These are phyloP conservation scores for Trametes meyenii DNA, from an alignment of 768 basidiomycete species.

Conservation along the genomic window DNA sequence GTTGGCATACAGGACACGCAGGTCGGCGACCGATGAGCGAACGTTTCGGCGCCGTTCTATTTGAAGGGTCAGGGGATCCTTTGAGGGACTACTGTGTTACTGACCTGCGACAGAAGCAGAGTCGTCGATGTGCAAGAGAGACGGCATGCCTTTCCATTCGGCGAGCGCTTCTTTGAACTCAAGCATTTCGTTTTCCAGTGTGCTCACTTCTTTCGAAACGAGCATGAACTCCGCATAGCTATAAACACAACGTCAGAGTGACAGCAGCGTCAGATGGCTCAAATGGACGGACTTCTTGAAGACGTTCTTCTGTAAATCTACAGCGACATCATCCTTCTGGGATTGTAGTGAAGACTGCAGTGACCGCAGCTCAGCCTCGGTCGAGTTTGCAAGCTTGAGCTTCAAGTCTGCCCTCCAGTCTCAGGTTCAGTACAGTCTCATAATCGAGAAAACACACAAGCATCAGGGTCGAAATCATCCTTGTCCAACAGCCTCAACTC, in stretches of 20 bases:
- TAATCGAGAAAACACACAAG: constrained; percentile 58
- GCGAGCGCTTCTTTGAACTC: constrained; percentile 92
- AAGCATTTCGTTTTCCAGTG: constrained; percentile 96
- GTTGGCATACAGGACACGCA: constrained; percentile 90
- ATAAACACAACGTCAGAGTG: neutral
- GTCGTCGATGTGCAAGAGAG: constrained; percentile 87
- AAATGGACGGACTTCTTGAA: constrained; percentile 78
- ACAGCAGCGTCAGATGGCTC: neutral
- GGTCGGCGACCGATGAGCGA: constrained; percentile 94
- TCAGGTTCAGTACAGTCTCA: neutral
- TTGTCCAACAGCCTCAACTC: constrained; percentile 68
- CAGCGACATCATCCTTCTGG: constrained; percentile 71
- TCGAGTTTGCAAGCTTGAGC: constrained; percentile 86
- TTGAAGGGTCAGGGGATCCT: constrained; percentile 22
- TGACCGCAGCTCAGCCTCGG: constrained; percentile 75
- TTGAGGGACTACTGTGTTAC: constrained; percentile 27
- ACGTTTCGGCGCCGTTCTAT: constrained; percentile 59
- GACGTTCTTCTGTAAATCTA: constrained; percentile 87
- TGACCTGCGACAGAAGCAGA: constrained; percentile 64
- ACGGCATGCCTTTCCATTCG: constrained; percentile 97
- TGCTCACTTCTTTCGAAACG: constrained; percentile 95
- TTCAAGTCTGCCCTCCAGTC: constrained; percentile 59
- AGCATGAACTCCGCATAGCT: constrained; percentile 97
- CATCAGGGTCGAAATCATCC: constrained; percentile 86
- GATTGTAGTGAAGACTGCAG: constrained; percentile 75